Percentiles rank a stretch among this genome's conserved stretches.
These are phyloP conservation scores for Kitagawia praeruptora DNA, from an alignment of 129 eudicot species.

Conservation along the genomic window DNA sequence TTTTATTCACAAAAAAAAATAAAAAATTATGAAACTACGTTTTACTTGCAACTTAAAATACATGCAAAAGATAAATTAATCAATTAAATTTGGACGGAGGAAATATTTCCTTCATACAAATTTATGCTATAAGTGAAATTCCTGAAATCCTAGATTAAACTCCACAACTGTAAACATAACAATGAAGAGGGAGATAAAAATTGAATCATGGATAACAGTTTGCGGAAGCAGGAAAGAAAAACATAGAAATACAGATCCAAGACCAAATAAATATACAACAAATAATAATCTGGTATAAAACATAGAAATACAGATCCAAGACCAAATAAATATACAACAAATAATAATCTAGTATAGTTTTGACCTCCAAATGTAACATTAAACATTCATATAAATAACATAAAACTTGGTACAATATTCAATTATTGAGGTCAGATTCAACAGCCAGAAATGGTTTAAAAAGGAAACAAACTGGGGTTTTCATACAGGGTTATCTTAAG, in stretches of 20 bases:
- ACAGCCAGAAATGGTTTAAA: neutral
- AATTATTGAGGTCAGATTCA: conserved; percentile 1
- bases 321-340: neutral
- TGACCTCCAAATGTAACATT: neutral
- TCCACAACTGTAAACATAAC: too few species aligned
- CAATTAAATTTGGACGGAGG: too few species aligned
- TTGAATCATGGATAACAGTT: neutral
- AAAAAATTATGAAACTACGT: too few species aligned
- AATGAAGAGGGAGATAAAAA: too few species aligned
- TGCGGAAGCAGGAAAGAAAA: neutral
- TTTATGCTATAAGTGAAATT: too few species aligned
- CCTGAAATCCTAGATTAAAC: too few species aligned
- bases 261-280: neutral
- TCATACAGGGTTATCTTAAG: neutral
- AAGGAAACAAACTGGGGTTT: neutral
- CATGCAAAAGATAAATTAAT: too few species aligned
- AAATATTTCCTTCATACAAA: too few species aligned
- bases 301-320: neutral
- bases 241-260: neutral
- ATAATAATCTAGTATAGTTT: neutral
- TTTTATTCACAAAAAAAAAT: too few species aligned
- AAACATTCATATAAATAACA: neutral
- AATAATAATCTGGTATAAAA: neutral
- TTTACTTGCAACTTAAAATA: too few species aligned
- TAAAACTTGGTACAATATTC: neutral